Evolutionary conservation across 106 monocot species (phyloP).

Genomic region (Posidonia australis): DNA sequence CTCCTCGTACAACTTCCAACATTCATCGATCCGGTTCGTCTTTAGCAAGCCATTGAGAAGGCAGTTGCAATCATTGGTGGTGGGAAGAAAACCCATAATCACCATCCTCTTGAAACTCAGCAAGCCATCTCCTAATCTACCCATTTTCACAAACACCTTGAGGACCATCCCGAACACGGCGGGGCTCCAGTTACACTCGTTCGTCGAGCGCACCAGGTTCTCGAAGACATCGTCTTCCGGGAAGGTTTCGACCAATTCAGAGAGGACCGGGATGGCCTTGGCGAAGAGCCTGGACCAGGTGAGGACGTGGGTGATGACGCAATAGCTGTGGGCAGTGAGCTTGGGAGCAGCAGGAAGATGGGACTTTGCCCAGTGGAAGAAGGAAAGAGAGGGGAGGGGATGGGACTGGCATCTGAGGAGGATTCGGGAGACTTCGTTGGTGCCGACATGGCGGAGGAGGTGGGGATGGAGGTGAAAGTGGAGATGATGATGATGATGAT

Average conservation of each 20-base stretch:
- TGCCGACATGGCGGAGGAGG: constrained; percentile 32
- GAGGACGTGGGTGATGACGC: constrained; percentile 40
- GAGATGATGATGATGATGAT: background rate
- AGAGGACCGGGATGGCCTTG: constrained; percentile 33
- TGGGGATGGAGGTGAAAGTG: constrained; percentile 1
- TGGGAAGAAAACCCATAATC: constrained; percentile 22
- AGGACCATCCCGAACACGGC: constrained; percentile 45
- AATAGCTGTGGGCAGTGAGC: constrained; percentile 20
- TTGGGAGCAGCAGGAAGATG: constrained; percentile 5
- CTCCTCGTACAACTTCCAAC: constrained; percentile 47
- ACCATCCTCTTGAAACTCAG: constrained; percentile 20
- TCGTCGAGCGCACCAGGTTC: constrained; percentile 17
- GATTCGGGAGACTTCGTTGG: constrained; percentile 30
- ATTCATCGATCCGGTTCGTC: constrained; percentile 8
- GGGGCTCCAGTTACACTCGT: constrained; percentile 21
- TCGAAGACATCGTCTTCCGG: constrained; percentile 29
- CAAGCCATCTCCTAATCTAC: constrained; percentile 24
- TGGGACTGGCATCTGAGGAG: constrained; percentile 39
- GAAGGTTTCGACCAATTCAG: constrained; percentile 21
- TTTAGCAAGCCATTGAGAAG: constrained; percentile 34
- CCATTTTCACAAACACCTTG: constrained; percentile 26
- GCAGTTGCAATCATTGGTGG: constrained; percentile 35
- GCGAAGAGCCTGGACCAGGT: constrained; percentile 30
- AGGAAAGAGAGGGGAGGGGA: constrained; percentile 43
- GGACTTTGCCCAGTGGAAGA: constrained; percentile 35